Evolutionary conservation across 306 rosid species (phyloP).

Genomic region (Biancaea sappan): DNA sequence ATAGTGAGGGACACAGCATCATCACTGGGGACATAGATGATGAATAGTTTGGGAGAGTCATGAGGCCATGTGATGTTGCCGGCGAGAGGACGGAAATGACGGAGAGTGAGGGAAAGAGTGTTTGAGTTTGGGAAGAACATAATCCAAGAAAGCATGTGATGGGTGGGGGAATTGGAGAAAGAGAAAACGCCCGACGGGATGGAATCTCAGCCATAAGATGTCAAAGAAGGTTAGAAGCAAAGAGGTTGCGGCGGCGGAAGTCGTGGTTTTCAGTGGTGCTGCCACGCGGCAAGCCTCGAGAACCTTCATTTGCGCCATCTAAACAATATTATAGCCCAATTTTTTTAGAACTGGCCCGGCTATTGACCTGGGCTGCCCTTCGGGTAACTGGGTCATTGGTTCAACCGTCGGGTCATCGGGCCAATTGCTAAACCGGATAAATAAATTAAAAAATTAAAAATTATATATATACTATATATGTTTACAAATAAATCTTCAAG

Average conservation of each 20-base stretch:
- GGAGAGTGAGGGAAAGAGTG: neutral
- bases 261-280: neutral
- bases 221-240: slow-evolving; percentile 28
- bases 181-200: neutral
- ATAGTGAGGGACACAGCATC: slow-evolving; percentile 24
- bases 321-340: too few relatives aligned
- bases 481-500: too few relatives aligned
- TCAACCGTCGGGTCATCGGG: too few relatives aligned
- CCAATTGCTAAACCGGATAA: too few relatives aligned
- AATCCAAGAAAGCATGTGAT: neutral
- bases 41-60: neutral
- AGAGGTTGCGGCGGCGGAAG: neutral
- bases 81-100: neutral
- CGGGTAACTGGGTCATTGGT: too few relatives aligned
- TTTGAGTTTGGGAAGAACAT: neutral
- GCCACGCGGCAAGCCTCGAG: neutral
- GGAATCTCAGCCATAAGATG: neutral
- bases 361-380: too few relatives aligned
- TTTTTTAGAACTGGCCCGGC: too few relatives aligned
- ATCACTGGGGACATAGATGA: neutral
- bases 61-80: neutral
- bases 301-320: neutral
- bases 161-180: neutral
- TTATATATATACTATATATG: too few relatives aligned
- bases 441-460: too few relatives aligned